These are phyloP conservation scores for Cynara cardunculus DNA, from an alignment of 129 eudicot species.

Conservation along the genomic window DNA sequence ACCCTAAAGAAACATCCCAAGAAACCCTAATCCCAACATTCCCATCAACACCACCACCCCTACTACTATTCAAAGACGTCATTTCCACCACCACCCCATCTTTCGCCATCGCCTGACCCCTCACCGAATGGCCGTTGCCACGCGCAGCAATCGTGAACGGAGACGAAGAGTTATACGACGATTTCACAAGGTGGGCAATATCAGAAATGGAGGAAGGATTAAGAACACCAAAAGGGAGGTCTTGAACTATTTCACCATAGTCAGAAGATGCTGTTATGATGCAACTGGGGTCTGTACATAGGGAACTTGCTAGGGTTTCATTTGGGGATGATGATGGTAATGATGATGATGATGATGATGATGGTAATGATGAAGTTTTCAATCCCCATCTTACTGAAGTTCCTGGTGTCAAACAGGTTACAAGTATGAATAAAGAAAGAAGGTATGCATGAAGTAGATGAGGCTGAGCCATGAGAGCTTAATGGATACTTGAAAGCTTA, in stretches of 20 bases:
- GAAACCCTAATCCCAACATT: constrained; percentile 26
- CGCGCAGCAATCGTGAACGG: constrained; percentile 23
- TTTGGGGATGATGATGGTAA: not conserved
- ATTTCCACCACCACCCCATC: constrained; percentile 39
- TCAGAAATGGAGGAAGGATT: constrained; percentile 24
- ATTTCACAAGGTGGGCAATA: constrained; percentile 12
- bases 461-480: not conserved
- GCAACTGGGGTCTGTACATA: constrained; percentile 20
- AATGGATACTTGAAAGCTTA: not conserved
- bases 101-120: constrained; percentile 39
- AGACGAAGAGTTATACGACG: constrained; percentile 11
- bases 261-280: constrained; percentile 31
- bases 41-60: not conserved
- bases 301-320: constrained; percentile 4
- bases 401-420: not conserved
- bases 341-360: not conserved
- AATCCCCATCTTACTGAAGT: constrained; percentile 11
- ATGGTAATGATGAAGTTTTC: not conserved
- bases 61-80: constrained; percentile 13
- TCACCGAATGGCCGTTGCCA: constrained; percentile 36
- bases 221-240: constrained; percentile 29
- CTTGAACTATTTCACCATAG: constrained; percentile 19
- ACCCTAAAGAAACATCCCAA: constrained; percentile 25
- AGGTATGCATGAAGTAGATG: constrained; percentile 8
- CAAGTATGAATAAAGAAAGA: not conserved